Conservation (phyloP, 345 rosid species). For the Salix caprea region DNA sequence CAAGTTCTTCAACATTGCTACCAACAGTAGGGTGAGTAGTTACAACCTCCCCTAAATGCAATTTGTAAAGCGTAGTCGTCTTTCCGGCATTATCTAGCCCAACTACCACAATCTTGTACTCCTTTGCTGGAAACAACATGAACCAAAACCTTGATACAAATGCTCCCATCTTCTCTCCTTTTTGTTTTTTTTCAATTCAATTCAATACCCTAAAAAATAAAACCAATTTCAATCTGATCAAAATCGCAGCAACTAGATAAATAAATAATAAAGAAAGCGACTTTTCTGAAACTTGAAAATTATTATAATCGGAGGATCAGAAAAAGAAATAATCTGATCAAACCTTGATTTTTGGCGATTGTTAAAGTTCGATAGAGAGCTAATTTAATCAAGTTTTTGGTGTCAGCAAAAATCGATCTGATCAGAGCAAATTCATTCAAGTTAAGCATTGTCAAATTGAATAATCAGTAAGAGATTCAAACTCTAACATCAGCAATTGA, state of each 20-base stretch:
- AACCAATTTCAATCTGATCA: not conserved
- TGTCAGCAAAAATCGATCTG: not conserved
- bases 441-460: not conserved
- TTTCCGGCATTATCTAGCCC: slow-evolving; percentile 98
- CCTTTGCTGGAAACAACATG: slow-evolving; percentile 92
- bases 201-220: not conserved
- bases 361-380: not conserved
- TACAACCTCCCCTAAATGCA: slow-evolving; percentile 92
- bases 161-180: slow-evolving; percentile 60
- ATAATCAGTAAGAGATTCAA: not conserved
- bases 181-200: not conserved
- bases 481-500: not conserved
- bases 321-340: not conserved
- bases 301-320: no score
- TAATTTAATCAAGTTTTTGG: not conserved
- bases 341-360: not conserved
- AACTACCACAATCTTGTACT: slow-evolving; percentile 94
- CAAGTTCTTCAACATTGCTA: slow-evolving; percentile 94
- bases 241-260: not conserved
- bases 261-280: no score
- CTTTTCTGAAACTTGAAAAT: no score
- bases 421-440: not conserved
- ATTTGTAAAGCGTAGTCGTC: slow-evolving; percentile 92
- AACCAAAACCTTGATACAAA: slow-evolving; percentile 86
- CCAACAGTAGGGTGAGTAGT: slow-evolving; percentile 97